Conservation (phyloP, 805 yeast genomes). For the Yueomyces sp. region DNA sequence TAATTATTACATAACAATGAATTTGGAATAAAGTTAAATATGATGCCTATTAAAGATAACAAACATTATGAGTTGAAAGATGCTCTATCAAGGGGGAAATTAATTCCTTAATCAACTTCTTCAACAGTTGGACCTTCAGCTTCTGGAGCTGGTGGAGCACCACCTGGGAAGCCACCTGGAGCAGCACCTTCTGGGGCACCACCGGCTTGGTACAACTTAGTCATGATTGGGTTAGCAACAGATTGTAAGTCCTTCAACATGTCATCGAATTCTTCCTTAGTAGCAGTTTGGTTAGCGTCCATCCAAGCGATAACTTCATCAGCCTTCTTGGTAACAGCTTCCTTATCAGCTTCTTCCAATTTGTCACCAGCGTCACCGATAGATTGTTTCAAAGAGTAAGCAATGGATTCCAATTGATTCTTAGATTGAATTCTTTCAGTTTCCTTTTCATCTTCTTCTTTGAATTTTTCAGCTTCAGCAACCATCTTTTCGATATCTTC, state of each 20-base stretch:
- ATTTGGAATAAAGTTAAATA: neutral
- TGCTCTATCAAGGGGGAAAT: neutral
- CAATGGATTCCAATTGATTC: slow-evolving; percentile 93
- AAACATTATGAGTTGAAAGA: neutral
- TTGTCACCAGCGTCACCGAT: slow-evolving; percentile 70
- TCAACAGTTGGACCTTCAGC: slow-evolving; percentile 66
- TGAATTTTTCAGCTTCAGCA: slow-evolving; percentile 93
- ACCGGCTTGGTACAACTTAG: slow-evolving; percentile 83
- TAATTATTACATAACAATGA: neutral
- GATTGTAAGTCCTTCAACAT: slow-evolving; percentile 95
- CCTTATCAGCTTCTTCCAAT: slow-evolving; percentile 58
- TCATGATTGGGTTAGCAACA: slow-evolving; percentile 92
- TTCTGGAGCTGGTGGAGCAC: slow-evolving; percentile 49
- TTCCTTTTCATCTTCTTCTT: slow-evolving; percentile 94
- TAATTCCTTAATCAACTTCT: slow-evolving; percentile 49
- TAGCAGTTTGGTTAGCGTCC: slow-evolving; percentile 83
- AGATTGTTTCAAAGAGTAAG: slow-evolving; percentile 85
- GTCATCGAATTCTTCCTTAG: slow-evolving; percentile 85
- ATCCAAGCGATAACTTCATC: slow-evolving; percentile 83
- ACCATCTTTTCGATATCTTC: slow-evolving; percentile 98
- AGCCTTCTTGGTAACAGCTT: slow-evolving; percentile 67
- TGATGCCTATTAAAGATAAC: neutral
- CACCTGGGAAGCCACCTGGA: slow-evolving; percentile 51
- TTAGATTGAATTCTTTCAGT: slow-evolving; percentile 84
- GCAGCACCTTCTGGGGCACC: slow-evolving; percentile 61